phyloP scores from a whole-genome alignment of 805 yeast species.

The Debaryomyces hansenii region DNA sequence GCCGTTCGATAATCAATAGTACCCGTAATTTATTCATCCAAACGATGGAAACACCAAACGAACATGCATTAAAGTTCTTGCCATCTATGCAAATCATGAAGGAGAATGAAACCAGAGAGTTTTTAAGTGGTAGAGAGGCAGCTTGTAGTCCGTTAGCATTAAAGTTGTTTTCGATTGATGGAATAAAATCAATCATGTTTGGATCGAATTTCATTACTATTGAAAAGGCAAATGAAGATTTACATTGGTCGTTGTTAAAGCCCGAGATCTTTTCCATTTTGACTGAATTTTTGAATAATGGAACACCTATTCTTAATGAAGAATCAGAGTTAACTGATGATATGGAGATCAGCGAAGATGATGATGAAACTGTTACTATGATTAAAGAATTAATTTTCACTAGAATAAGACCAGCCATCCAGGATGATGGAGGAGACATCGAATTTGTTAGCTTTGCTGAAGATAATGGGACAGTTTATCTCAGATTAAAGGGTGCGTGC shows the following conservation, averaged over 20 bases:
- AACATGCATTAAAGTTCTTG: constrained; percentile 78
- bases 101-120: constrained; percentile 69
- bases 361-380: constrained; percentile 65
- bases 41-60: constrained; percentile 84
- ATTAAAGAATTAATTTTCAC: constrained; percentile 70
- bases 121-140: constrained; percentile 74
- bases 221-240: constrained; percentile 55
- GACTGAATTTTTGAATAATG: constrained; percentile 56
- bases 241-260: constrained; percentile 60
- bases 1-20: not conserved
- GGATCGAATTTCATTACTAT: constrained; percentile 84
- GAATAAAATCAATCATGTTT: constrained; percentile 72
- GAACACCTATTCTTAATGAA: constrained; percentile 52
- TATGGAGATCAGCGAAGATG: constrained; percentile 53
- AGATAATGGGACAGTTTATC: constrained; percentile 55
- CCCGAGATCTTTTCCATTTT: constrained; percentile 64
- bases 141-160: constrained; percentile 73
- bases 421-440: constrained; percentile 93
- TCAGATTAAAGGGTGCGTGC: constrained; percentile 68
- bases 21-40: constrained; percentile 58
- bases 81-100: constrained; percentile 70
- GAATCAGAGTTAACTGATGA: constrained; percentile 29
- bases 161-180: constrained; percentile 72
- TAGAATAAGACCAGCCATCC: constrained; percentile 83
- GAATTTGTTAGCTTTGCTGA: constrained; percentile 61